A percentile compares a stretch with the other conserved stretches of the same genome.
Conservation (phyloP, 495 filamentous ascomycete species). For the Penicillium dipodomyicola region DNA sequence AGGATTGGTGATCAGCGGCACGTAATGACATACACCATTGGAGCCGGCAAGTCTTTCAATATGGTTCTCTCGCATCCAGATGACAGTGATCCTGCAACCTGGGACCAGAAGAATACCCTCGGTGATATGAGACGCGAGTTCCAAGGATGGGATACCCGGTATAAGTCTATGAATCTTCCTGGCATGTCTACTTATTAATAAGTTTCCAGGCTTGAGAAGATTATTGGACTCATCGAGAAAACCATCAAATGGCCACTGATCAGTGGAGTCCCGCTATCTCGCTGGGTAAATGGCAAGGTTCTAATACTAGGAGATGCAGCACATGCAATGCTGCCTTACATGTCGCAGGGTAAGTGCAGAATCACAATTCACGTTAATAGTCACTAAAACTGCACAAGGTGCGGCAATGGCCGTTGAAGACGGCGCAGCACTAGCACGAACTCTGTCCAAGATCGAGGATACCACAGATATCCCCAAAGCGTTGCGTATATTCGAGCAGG, state of each 20-base stretch:
- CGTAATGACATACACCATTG: slow-evolving; percentile 53
- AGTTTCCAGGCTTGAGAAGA: slow-evolving; percentile 28
- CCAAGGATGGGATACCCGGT: slow-evolving; percentile 40
- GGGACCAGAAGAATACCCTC: slow-evolving; percentile 36
- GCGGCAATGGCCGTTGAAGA: slow-evolving; percentile 49
- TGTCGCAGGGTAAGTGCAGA: slow-evolving; percentile 37
- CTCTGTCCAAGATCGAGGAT: slow-evolving; percentile 20
- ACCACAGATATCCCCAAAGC: slow-evolving; percentile 15
- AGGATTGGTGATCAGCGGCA: slow-evolving; percentile 40
- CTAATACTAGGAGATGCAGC: slow-evolving; percentile 50
- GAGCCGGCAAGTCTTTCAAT: slow-evolving; percentile 47
- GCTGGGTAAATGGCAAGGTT: slow-evolving; percentile 35
- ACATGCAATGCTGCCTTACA: slow-evolving; percentile 52
- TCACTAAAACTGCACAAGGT: slow-evolving; percentile 27
- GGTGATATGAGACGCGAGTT: slow-evolving; percentile 28
- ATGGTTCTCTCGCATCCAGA: slow-evolving; percentile 52
- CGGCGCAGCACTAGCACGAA: slow-evolving; percentile 29
- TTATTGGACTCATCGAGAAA: slow-evolving; percentile 38
- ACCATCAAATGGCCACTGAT: slow-evolving; percentile 44
- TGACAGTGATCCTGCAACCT: slow-evolving; percentile 35
- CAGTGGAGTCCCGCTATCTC: slow-evolving; percentile 17
- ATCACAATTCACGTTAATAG: not conserved
- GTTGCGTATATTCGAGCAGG: slow-evolving; percentile 27
- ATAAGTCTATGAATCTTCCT: not conserved
- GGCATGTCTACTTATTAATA: not conserved